A percentile compares a stretch with the other conserved stretches of the same genome.
Evolutionary conservation across 1,284 basidiomycete genomes (phyloP).

Genomic region (Ceratobasidium sp.): DNA sequence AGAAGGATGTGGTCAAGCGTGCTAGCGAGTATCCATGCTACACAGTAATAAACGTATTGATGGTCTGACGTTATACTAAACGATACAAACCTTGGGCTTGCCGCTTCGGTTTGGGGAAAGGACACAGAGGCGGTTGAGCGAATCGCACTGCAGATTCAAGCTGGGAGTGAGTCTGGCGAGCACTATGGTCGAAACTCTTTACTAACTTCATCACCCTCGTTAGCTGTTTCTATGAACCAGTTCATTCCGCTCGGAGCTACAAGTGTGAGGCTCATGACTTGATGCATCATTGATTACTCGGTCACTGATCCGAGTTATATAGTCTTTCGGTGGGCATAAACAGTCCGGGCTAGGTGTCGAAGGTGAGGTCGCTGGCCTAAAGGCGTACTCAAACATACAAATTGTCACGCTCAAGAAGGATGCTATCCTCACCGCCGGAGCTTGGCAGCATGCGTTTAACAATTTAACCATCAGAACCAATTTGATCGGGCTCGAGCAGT

Average conservation of each 20-base stretch:
- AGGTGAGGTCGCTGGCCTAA: slow-evolving; percentile 3
- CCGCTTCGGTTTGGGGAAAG: slow-evolving; percentile 25
- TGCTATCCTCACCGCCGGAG: too few relatives aligned
- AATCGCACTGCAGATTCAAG: slow-evolving; percentile 19
- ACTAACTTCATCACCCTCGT: neutral
- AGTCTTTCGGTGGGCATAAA: slow-evolving; percentile 11
- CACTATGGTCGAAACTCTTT: too few relatives aligned
- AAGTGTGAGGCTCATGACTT: neutral
- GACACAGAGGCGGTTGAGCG: slow-evolving; percentile 13
- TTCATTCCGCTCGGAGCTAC: neutral
- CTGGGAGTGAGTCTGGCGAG: slow-evolving; percentile 9
- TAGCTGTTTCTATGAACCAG: slow-evolving; percentile 20
- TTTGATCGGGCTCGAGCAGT: too few relatives aligned
- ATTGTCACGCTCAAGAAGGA: slow-evolving; percentile 30
- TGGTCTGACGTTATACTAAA: neutral
- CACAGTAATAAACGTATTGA: neutral
- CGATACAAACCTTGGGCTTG: slow-evolving; percentile 3
- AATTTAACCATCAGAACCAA: too few relatives aligned
- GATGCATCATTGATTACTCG: neutral
- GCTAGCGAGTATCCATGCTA: slow-evolving; percentile 1
- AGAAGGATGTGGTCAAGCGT: slow-evolving; percentile 26
- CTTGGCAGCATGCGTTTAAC: too few relatives aligned
- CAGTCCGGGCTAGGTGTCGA: too few relatives aligned
- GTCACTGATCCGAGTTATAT: slow-evolving; percentile 20
- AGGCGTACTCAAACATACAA: slow-evolving; percentile 23